These are phyloP conservation scores for Metarhizium robertsii DNA, from an alignment of 2,329 filamentous ascomycete genomes.

Conservation along the genomic window DNA sequence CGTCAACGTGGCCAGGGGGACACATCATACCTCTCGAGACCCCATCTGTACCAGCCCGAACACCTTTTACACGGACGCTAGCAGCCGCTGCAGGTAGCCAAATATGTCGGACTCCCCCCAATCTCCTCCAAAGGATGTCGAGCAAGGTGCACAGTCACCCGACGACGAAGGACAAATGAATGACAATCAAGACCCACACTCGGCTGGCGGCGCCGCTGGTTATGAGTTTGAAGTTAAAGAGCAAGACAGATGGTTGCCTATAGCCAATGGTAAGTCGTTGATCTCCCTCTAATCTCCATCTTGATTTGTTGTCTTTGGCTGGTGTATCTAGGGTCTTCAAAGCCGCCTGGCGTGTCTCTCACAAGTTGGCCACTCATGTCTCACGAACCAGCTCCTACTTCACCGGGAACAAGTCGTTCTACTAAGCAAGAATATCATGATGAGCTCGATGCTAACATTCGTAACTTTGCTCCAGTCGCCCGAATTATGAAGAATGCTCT, in stretches of 20 bases:
- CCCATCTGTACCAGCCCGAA: constrained; percentile 46
- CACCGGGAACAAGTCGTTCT: constrained; percentile 37
- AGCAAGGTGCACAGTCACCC: constrained; percentile 84
- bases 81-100: constrained; percentile 60
- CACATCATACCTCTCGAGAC: constrained; percentile 40
- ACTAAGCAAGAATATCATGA: constrained; percentile 40
- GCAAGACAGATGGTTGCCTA: constrained; percentile 98
- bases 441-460: constrained; percentile 81
- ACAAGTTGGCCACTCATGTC: constrained; percentile 41
- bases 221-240: constrained; percentile 99
- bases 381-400: constrained; percentile 45
- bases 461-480: constrained; percentile 90
- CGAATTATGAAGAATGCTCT: constrained; percentile 98
- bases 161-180: constrained; percentile 95
- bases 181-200: constrained; percentile 70
- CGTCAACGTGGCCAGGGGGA: constrained; percentile 51
- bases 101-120: constrained; percentile 84
- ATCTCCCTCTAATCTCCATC: constrained; percentile 26
- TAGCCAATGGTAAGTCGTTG: constrained; percentile 94
- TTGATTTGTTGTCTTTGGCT: constrained; percentile 25
- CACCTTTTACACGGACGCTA: constrained; percentile 50
- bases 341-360: constrained; percentile 22
- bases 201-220: constrained; percentile 51
- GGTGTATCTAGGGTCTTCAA: constrained; percentile 1
- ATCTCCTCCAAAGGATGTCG: constrained; percentile 91